Evolutionary conservation across 441 rosid species (phyloP), one percentile per base, ranked within the genome.

Genomic region (Manihot esculenta): DNA sequence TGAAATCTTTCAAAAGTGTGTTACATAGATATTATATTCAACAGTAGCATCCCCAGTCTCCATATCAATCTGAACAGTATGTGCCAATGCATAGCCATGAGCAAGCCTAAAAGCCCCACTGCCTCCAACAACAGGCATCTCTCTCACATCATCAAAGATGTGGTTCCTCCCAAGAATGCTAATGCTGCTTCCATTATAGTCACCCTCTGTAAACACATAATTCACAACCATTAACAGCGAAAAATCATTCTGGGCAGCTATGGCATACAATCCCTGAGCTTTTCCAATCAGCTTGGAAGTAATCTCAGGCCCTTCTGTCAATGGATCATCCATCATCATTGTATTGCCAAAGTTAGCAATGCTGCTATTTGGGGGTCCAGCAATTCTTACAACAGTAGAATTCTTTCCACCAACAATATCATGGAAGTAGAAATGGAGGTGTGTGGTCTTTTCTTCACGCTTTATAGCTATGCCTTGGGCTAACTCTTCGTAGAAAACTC

Each of bases 401-500:
- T 82, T 82, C 10, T 62, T 62, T 13, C 92, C 95, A 30, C 81
- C 66, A 35, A 82, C 68, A 1, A 81, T 79, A 81, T 89, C 90
- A 47, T 89, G 97, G 81, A 89, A 84, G 75, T 83, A 89, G 77
- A 87, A 86, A 70, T 88, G 93, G 69, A 89, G 83, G 72, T 81
- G 86, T 60, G 84, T 84, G 1, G 84, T 82, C 72, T 84, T 87
- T 68, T 85, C 64, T 53, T 33, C 20, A 14, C 71, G 80, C 47
- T 72, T 82, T 24, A 74, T 55, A 10, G 74, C 61, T 68, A 78
- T 77, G 50, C 53, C 77, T 51, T 78, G 77, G 0, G 74, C 26
- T 23, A 49, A 0, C 45, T 84, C 80, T 47, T 84, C 87, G 3
- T 70, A 76, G 73, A 79, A 81, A 49, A 51, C 77, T 45, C 76